These are phyloP conservation scores for Fonsecaea pedrosoi DNA, from an alignment of 2,329 filamentous ascomycete genomes.

Conservation along the genomic window DNA sequence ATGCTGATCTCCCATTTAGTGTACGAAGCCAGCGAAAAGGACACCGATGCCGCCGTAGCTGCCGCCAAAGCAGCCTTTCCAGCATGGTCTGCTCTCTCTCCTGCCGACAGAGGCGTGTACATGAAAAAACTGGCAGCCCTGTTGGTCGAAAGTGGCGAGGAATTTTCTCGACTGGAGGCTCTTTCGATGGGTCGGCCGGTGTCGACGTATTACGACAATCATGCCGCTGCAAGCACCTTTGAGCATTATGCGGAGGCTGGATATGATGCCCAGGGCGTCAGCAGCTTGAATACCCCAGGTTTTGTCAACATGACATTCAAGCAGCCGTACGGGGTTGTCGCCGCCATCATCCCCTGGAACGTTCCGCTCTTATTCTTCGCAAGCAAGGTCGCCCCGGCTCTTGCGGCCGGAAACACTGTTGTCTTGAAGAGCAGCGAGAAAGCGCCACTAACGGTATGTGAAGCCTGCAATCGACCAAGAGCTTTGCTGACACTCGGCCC, in stretches of 20 bases:
- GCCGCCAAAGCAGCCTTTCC: constrained; percentile 49
- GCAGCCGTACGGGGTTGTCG: constrained; percentile 42
- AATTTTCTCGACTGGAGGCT: constrained; percentile 47
- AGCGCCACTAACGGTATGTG: constrained; percentile 46
- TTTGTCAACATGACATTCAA: constrained; percentile 37
- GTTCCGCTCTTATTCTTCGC: constrained; percentile 56
- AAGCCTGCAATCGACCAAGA: constrained; percentile 50
- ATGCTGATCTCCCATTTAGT: constrained; percentile 37
- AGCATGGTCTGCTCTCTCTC: constrained; percentile 48
- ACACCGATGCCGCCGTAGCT: constrained; percentile 48
- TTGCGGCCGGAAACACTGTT: constrained; percentile 46
- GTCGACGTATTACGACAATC: constrained; percentile 28
- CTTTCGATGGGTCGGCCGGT: constrained; percentile 47
- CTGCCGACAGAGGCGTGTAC: constrained; percentile 43
- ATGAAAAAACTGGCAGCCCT: constrained; percentile 46
- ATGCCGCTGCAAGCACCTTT: constrained; percentile 28
- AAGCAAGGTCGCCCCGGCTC: constrained; percentile 49
- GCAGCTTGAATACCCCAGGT: constrained; percentile 35
- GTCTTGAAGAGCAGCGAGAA: constrained; percentile 43
- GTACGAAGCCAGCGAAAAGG: constrained; percentile 44
- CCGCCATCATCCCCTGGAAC: constrained; percentile 67
- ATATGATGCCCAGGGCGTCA: constrained; percentile 38
- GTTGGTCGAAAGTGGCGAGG: constrained; percentile 42
- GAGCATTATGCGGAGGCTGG: constrained; percentile 35
- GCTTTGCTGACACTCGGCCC: constrained; percentile 54